Conservation (phyloP, 192 early-diverging fungal genomes). For the Allomyces macrogynus region DNA sequence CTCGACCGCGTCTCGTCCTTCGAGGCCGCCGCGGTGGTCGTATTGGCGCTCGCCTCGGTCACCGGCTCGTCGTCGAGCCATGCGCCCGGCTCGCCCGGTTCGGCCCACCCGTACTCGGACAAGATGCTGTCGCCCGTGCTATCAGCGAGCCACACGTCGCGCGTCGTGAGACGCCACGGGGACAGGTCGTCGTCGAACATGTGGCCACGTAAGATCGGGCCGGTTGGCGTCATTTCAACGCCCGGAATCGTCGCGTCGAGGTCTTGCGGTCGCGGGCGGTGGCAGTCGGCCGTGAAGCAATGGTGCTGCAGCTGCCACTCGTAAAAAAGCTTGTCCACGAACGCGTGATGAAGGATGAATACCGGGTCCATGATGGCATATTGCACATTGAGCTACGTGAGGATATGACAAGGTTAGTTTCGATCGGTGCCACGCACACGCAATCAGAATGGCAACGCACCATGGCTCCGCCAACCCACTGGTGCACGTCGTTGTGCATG, state of each 20-base stretch:
- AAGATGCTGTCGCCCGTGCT: too few species aligned
- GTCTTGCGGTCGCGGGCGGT: background rate
- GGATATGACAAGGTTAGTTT: too few species aligned
- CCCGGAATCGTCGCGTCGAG: background rate
- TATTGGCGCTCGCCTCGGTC: too few species aligned
- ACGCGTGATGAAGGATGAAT: conserved; percentile 44
- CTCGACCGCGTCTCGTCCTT: too few species aligned
- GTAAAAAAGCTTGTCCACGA: conserved; percentile 38
- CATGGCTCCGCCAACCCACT: background rate
- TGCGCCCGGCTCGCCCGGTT: too few species aligned
- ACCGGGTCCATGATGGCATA: conserved; percentile 36
- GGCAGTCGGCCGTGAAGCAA: background rate
- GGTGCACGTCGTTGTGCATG: background rate
- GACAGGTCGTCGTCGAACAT: background rate
- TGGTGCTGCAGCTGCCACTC: conserved; percentile 24
- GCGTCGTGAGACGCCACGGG: background rate
- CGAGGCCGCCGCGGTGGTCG: too few species aligned
- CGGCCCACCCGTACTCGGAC: too few species aligned
- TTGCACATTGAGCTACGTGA: background rate
- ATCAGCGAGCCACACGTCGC: background rate
- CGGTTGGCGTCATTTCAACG: background rate
- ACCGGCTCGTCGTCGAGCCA: too few species aligned
- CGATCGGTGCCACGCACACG: too few species aligned
- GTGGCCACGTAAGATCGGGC: background rate
- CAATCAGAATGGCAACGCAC: too few species aligned